Percentiles rank a stretch among this genome's conserved stretches.
These are phyloP conservation scores for Fusarium globosum DNA, from an alignment of 2,329 filamentous ascomycete species.

Conservation along the genomic window DNA sequence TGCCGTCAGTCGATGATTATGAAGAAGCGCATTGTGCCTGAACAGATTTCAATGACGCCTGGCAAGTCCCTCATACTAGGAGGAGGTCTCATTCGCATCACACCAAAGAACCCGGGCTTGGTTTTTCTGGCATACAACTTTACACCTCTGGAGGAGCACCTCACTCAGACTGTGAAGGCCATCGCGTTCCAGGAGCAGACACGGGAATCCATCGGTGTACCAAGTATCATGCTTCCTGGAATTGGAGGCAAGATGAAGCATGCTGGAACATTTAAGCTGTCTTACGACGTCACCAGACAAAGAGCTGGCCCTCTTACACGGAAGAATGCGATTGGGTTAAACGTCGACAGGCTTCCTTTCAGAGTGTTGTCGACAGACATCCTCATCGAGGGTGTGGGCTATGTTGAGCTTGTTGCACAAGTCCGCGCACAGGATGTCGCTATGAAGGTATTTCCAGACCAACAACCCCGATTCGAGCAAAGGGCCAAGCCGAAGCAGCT, in stretches of 20 bases:
- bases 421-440: slow-evolving; percentile 68
- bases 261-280: slow-evolving; percentile 80
- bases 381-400: slow-evolving; percentile 90
- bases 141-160: slow-evolving; percentile 79
- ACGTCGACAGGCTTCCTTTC: slow-evolving; percentile 79
- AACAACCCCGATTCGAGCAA: not conserved
- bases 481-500: not conserved
- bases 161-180: slow-evolving; percentile 85
- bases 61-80: slow-evolving; percentile 86
- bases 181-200: slow-evolving; percentile 75
- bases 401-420: slow-evolving; percentile 89
- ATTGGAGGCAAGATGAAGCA: slow-evolving; percentile 68
- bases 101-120: slow-evolving; percentile 70
- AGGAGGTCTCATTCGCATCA: slow-evolving; percentile 84
- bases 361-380: slow-evolving; percentile 84
- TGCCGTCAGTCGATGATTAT: slow-evolving; percentile 79
- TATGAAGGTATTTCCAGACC: slow-evolving; percentile 10
- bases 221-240: slow-evolving; percentile 71
- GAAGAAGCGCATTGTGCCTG: slow-evolving; percentile 77
- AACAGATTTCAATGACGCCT: slow-evolving; percentile 77
- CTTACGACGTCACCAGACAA: slow-evolving; percentile 84
- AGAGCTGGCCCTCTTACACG: slow-evolving; percentile 79
- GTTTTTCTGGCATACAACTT: slow-evolving; percentile 88
- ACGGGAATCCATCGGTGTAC: slow-evolving; percentile 66
- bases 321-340: slow-evolving; percentile 69